A percentile compares a stretch with the other conserved stretches of the same genome.
Evolutionary conservation across 148 eudicot species (phyloP).

Genomic region (Pharnaceum exiguum): DNA sequence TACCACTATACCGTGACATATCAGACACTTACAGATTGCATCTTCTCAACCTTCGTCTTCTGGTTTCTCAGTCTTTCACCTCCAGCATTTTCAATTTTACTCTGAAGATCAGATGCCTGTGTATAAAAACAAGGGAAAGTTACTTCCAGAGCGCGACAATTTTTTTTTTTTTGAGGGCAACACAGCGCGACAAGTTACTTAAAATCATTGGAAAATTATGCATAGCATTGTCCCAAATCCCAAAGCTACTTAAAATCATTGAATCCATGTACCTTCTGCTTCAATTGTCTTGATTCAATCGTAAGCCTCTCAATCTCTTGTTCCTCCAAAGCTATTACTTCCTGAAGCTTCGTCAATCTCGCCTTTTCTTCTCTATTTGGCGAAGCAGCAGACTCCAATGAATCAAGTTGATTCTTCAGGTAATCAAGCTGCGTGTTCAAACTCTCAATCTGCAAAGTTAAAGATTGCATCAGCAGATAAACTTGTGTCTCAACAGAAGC

Average conservation of each 20-base stretch:
- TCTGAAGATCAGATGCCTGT: constrained; percentile 84
- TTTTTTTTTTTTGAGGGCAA: no score
- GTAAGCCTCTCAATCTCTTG: constrained; percentile 62
- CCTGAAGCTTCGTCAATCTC: constrained; percentile 51
- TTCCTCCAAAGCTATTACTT: constrained; percentile 57
- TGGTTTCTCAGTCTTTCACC: constrained; percentile 80
- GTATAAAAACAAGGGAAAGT: neutral
- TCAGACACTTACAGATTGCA: constrained; percentile 70
- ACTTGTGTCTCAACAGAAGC: neutral
- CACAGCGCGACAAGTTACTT: no score
- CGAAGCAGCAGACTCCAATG: constrained; percentile 73
- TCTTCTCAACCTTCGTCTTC: constrained; percentile 66
- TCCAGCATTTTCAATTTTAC: constrained; percentile 92
- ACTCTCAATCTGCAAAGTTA: constrained; percentile 68
- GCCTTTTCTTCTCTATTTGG: constrained; percentile 64
- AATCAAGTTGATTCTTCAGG: constrained; percentile 66
- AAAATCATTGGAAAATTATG: no score
- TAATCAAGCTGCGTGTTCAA: constrained; percentile 54
- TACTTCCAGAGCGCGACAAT: no score
- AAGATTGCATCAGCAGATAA: neutral
- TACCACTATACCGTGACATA: neutral
- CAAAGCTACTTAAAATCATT: neutral
- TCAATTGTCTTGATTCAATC: constrained; percentile 64
- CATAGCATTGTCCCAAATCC: neutral
- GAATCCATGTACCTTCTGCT: constrained; percentile 59